A percentile compares a stretch with the other conserved stretches of the same genome.
phyloP scores from a whole-genome alignment of 2,329 filamentous ascomycete genomes.

The Sclerotinia nivalis region DNA sequence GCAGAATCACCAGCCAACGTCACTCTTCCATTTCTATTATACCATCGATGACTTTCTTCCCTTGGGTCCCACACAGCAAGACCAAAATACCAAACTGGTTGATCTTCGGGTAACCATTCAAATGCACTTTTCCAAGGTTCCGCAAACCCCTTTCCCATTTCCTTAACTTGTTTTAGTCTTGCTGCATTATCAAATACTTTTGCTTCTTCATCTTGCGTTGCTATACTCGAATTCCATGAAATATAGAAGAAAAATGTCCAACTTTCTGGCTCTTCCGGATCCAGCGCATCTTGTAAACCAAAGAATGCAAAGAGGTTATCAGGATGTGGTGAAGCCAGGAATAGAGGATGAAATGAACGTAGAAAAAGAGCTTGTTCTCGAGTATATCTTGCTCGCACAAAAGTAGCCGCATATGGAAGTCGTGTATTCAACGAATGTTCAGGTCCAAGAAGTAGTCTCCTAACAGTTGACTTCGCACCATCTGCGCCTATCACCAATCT shows the following conservation, averaged over 20 bases:
- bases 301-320: slow-evolving; percentile 49
- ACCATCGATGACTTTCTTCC: slow-evolving; percentile 39
- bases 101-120: slow-evolving; percentile 41
- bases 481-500: slow-evolving; percentile 43
- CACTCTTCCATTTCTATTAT: slow-evolving; percentile 40
- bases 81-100: slow-evolving; percentile 39
- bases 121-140: slow-evolving; percentile 49
- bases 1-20: slow-evolving; percentile 43
- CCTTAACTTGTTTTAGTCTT: slow-evolving; percentile 45
- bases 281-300: slow-evolving; percentile 46
- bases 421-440: slow-evolving; percentile 41
- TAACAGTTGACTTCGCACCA: slow-evolving; percentile 40
- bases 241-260: slow-evolving; percentile 53
- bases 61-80: slow-evolving; percentile 42
- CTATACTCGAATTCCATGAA: slow-evolving; percentile 45
- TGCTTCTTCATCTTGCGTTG: slow-evolving; percentile 46
- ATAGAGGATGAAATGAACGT: slow-evolving; percentile 48
- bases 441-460: slow-evolving; percentile 40
- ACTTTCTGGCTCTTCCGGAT: slow-evolving; percentile 43
- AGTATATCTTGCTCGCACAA: slow-evolving; percentile 47
- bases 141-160: slow-evolving; percentile 43
- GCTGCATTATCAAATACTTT: slow-evolving; percentile 42
- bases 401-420: slow-evolving; percentile 49
- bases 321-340: slow-evolving; percentile 47
- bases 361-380: slow-evolving; percentile 48